These are phyloP conservation scores for Mucor plumbeus DNA, from an alignment of 371 early-diverging fungal species.

Conservation along the genomic window DNA sequence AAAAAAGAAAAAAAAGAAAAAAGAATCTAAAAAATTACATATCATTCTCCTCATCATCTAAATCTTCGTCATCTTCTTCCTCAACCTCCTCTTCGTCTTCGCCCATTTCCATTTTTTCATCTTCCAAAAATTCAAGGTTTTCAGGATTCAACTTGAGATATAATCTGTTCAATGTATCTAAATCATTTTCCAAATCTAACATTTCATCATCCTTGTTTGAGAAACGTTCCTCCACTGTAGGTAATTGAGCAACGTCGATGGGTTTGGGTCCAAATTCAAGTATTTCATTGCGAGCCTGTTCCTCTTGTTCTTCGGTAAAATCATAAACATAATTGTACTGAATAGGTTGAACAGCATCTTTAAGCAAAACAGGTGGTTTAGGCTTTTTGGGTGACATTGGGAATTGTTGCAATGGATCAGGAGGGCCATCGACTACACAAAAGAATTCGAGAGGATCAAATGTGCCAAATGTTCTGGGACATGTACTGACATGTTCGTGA, in stretches of 20 bases:
- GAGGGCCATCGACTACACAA: constrained; percentile 42
- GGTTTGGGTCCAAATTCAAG: constrained; percentile 41
- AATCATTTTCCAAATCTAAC: constrained; percentile 36
- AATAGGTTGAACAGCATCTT: constrained; percentile 43
- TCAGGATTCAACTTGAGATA: constrained; percentile 33
- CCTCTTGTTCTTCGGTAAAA: constrained; percentile 24
- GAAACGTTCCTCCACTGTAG: constrained; percentile 30
- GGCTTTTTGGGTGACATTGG: constrained; percentile 25
- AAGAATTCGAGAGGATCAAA: constrained; percentile 57
- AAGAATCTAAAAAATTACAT: neutral
- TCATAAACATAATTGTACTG: constrained; percentile 28
- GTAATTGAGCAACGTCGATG: constrained; percentile 45
- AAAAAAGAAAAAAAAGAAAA: too few species aligned
- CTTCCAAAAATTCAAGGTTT: constrained; percentile 24
- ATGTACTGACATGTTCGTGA: constrained; percentile 59
- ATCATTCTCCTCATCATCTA: constrained; percentile 9
- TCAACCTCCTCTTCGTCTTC: constrained; percentile 22
- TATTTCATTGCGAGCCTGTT: constrained; percentile 13
- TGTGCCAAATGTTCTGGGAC: constrained; percentile 39
- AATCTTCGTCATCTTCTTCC: constrained; percentile 11
- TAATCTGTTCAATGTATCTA: constrained; percentile 32
- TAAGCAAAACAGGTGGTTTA: constrained; percentile 27
- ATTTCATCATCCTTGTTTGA: constrained; percentile 39
- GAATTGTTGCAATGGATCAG: constrained; percentile 30
- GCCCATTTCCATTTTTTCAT: constrained; percentile 20